Base-by-base conservation (phyloP, 345 rosid species). In the Rhodomyrtus tomentosa region DNA sequence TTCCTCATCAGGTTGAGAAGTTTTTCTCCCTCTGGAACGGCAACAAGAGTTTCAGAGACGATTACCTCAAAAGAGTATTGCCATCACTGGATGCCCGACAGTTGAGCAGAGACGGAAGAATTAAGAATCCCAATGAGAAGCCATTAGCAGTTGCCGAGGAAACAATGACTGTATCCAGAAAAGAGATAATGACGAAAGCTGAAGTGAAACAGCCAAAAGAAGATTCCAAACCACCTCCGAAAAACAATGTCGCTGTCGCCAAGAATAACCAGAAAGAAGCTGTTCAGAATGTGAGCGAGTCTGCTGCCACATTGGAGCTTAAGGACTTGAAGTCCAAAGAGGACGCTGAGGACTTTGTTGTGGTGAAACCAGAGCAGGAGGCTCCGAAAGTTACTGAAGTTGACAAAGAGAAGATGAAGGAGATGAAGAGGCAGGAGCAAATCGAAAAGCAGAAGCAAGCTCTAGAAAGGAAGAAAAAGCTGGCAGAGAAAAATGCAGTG, bases 391-490 rank as follows among this genome's bases (percentile, higher is more conserved):
- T 84, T 40, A 85, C 89, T 81, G 87, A 86, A 80, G 89, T 93
- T 42, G 99, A 94, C 88, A 89, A 84, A 83, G 94, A 90, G 84
- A 93, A 93, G 87, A 79, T 92, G 90, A 98, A 91, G 91, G 99
- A 96, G 90, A 92, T 93, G 89, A 96, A 90, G 90, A 93, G 96
- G 89, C 97, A 93, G 84, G 98, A 94, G 91, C 98, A 97, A 88
- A 89, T 93, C 24, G 98, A 91, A 38, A 96, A 96, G 91, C 95
- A 96, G 82, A 96, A 93, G 90, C 96, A 89, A 87, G 98, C 98
- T 72, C 87, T 92, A 93, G 99, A 98, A 88, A 93, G 99, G 90
- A 98, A 98, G 93, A 98, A 93, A 92, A 98, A 92, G 90, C 83
- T 88, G 91, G 98, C 98, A 5, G 99, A 96, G 89, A 95, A 95